Evolutionary conservation across 148 eudicot species (phyloP).

Genomic region (Silene uniflora): DNA sequence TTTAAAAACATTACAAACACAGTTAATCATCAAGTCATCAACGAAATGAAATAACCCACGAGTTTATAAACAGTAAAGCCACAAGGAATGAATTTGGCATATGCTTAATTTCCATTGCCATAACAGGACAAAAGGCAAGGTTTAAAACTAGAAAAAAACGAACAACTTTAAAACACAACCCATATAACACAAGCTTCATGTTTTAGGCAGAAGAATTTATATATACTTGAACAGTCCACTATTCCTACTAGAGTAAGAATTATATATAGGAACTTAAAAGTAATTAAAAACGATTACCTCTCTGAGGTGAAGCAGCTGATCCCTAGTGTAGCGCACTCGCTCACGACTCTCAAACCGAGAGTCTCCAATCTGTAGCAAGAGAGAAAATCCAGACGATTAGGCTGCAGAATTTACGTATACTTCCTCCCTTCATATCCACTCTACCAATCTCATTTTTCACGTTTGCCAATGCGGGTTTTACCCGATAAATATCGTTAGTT

Average conservation of each 20-base stretch:
- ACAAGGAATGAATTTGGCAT: not conserved
- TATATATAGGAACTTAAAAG: not conserved
- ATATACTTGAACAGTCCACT: not conserved
- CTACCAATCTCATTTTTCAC: too few species aligned
- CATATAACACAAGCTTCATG: not conserved
- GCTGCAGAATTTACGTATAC: not conserved
- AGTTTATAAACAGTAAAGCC: not conserved
- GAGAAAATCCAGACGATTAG: not conserved
- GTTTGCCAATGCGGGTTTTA: too few species aligned
- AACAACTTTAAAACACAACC: not conserved
- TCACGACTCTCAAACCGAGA: conserved; percentile 77
- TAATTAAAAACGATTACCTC: conserved; percentile 51
- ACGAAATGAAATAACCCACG: not conserved
- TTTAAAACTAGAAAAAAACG: not conserved
- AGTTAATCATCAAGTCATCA: conserved; percentile 7
- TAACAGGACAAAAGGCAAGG: conserved; percentile 1
- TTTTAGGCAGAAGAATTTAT: too few species aligned
- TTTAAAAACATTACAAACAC: conserved; percentile 10
- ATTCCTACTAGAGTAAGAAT: not conserved
- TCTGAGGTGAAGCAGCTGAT: conserved; percentile 72
- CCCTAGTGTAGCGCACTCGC: conserved; percentile 65
- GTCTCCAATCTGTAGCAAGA: conserved; percentile 56
- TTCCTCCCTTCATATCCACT: too few species aligned
- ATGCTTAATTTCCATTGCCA: not conserved
- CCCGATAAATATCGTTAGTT: too few species aligned